phyloP scores from a whole-genome alignment of 371 early-diverging fungal species.

The Globomyces sp. region DNA sequence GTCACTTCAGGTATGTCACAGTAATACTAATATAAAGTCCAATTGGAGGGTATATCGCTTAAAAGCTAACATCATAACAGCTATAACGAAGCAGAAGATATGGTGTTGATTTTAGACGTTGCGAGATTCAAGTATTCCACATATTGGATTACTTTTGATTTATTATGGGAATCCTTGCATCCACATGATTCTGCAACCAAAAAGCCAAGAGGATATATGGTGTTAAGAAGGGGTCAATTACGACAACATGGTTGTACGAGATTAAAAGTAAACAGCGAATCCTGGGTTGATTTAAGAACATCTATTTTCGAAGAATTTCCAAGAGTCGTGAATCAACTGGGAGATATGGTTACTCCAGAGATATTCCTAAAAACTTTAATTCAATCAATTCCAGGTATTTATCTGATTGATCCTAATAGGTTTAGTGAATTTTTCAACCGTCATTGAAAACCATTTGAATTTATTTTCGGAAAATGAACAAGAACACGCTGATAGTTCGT shows the following conservation, averaged over 20 bases:
- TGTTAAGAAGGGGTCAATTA: slow-evolving; percentile 22
- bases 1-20: slow-evolving; percentile 26
- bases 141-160: slow-evolving; percentile 40
- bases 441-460: background rate
- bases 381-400: slow-evolving; percentile 20
- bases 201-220: slow-evolving; percentile 33
- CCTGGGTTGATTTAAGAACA: slow-evolving; percentile 24
- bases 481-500: background rate
- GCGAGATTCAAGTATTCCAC: slow-evolving; percentile 44
- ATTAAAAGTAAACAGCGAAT: slow-evolving; percentile 23
- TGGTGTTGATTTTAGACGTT: slow-evolving; percentile 40
- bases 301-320: slow-evolving; percentile 27
- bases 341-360: slow-evolving; percentile 6
- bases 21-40: slow-evolving; percentile 18
- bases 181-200: slow-evolving; percentile 36
- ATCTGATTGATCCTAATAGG: background rate
- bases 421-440: too few relatives aligned
- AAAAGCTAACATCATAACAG: slow-evolving; percentile 4
- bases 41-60: slow-evolving; percentile 47
- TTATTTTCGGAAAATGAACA: slow-evolving; percentile 5
- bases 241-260: slow-evolving; percentile 16
- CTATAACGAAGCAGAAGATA: slow-evolving; percentile 28
- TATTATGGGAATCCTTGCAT: slow-evolving; percentile 38
- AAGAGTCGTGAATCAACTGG: slow-evolving; percentile 1
- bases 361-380: slow-evolving; percentile 22